Evolutionary conservation across 352 stramenopile species (phyloP), one percentile per base, ranked within the genome.

Genomic region (Phytophthora vignae): DNA sequence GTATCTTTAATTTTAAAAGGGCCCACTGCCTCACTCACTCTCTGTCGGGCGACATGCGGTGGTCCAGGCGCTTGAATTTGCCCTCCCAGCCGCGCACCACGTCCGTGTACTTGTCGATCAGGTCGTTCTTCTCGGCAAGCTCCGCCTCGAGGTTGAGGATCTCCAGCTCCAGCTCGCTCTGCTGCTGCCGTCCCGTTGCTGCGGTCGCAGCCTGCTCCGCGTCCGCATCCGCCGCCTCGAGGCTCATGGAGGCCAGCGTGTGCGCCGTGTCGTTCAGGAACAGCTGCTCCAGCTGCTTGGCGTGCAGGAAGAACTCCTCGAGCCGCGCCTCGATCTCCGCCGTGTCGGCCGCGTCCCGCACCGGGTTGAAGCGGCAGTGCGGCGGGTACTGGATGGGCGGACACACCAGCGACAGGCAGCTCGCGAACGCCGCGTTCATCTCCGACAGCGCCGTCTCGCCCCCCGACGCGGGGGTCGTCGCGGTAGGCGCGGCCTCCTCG

Each of bases 41-140:
- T 1, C 49, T n/a, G 6, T 88, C 86, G 33, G 78, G 75, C 9
- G 84, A 78, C 79, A 94, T 84, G 48, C 87, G 83, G 57, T 82
- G 78, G 64, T 93, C 85, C 33, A 95, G 68, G 5, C 88, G 74
- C 77, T 92, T 92, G 66, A 95, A 95, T 67, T 95, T 95, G 56
- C 88, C 80, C 67, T 95, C 88, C 88, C 88, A 95, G 19, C 88
- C 88, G 52, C 84, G 83, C 57, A 93, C 81, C n/a, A 95, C 86
- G 38, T 95, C 88, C 59, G 74, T 77, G 73, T 95, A 95, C 65
- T 95, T 95, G 17, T 95, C 88, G 46, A 95, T 89, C 54, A 95
- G 64, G 44, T 95, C 88, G 76, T 92, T 93, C 73, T 95, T 95
- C 77, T 95, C 88, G 9, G 69, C 81, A 57, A 95, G 69, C 59